These are phyloP conservation scores for Rubus idaeus DNA, from an alignment of 306 rosid species.

Conservation along the genomic window DNA sequence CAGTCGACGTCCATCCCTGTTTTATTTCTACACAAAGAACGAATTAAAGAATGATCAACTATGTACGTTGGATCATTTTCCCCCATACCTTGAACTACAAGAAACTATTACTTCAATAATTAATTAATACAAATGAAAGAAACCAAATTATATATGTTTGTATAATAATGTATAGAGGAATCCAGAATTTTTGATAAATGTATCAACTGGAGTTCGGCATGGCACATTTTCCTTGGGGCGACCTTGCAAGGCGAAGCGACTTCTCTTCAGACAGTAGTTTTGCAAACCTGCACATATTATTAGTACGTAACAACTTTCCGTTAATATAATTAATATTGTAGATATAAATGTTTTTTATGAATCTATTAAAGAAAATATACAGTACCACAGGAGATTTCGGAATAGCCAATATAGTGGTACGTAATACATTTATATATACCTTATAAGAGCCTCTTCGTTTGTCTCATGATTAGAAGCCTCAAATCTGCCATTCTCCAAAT, in stretches of 20 bases:
- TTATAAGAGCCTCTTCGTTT: slow-evolving; percentile 52
- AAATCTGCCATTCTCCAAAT: slow-evolving; percentile 40
- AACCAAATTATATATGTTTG: not conserved
- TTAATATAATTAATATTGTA: not conserved
- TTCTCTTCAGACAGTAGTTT: slow-evolving; percentile 49
- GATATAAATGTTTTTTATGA: not conserved
- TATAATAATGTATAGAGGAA: not conserved
- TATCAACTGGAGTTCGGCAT: not conserved
- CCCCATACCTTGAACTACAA: not conserved
- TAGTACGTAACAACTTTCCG: not conserved
- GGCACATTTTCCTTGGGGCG: slow-evolving; percentile 30
- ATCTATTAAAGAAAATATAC: too few relatives aligned
- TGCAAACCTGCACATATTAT: slow-evolving; percentile 41
- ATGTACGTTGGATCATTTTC: not conserved
- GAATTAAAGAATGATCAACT: slow-evolving; percentile 2
- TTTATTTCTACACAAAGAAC: not conserved
- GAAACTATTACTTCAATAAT: slow-evolving; percentile 1
- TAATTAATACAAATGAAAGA: not conserved
- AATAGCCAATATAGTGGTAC: not conserved
- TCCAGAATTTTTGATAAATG: not conserved
- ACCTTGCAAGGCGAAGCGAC: slow-evolving; percentile 39
- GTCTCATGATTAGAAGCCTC: slow-evolving; percentile 34
- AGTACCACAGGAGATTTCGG: not conserved
- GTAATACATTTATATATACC: slow-evolving; percentile 26
- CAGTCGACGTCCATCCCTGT: not conserved